Base-by-base conservation (phyloP, 768 basidiomycete genomes). In the Trametes cubensis region DNA sequence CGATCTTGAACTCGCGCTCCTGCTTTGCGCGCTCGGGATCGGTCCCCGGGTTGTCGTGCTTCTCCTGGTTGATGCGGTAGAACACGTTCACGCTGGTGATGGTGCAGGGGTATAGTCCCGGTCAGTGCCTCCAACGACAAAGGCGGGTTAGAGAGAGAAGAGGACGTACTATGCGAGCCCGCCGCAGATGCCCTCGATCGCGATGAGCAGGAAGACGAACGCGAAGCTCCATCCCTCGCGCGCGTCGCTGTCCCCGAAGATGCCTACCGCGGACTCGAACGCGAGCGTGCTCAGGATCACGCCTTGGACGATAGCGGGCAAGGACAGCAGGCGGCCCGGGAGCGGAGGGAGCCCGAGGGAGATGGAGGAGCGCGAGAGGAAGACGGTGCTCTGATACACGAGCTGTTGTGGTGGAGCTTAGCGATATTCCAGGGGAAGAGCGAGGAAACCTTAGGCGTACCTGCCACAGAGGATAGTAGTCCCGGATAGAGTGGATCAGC, bases 381-480 rank as follows among this genome's bases (percentile, higher is more conserved):
- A 97, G 48, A 97, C 95, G 44, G 92, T 92, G 21, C 91, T 85
- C 79, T 92, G 92, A 69, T 94, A 94, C 28, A 94, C 85, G 41
- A 94, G 84, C 86, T 92, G 66, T 49, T 61, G 15, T 26, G 45
- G 44, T 26, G 48, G 18, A 26, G 30, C 4, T 26, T 14, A 57
- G 42, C 14, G 10, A 2, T 30, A 4, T 44, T 11, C 41, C 58
- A 34, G 34, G 11, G 8, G 17, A 41, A 51, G 30, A 23, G 15
- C 7, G 28, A 0, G 21, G 38, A n/a, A 25, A 50, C 54, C n/a
- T 18, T 28, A 67, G 18, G 61, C 80, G 25, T 63, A 89, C 91
- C 87, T 94, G 92, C 92, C 94, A 97, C 42, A 96, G 82, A 1
- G 95, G 95, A 75, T 98, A 98, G 72, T 95, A 98, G 70, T 98